A percentile compares a stretch with the other conserved stretches of the same genome.
phyloP scores from a whole-genome alignment of 139 green algal species.

The Coccomyxa sp. region DNA sequence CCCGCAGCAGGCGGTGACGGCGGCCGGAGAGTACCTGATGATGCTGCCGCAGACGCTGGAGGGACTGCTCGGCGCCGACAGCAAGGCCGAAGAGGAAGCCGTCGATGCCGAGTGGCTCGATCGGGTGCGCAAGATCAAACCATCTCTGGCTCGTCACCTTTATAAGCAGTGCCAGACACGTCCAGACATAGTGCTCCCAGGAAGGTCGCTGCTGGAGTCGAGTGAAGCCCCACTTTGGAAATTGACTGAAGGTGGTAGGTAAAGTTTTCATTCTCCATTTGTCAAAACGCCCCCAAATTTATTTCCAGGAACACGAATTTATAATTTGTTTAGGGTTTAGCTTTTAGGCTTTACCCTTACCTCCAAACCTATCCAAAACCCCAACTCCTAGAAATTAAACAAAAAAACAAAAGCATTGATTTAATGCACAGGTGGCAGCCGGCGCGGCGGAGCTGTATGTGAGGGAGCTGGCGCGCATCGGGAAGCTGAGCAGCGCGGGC shows the following conservation, averaged over 20 bases:
- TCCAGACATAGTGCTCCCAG: neutral
- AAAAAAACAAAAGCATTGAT: too few relatives aligned
- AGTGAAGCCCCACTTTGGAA: too few relatives aligned
- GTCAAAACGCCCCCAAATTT: too few relatives aligned
- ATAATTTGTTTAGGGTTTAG: too few relatives aligned
- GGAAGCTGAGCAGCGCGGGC: conserved; percentile 40
- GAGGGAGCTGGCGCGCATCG: conserved; percentile 45
- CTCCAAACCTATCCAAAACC: too few relatives aligned
- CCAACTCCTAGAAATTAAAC: too few relatives aligned
- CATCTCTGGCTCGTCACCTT: neutral
- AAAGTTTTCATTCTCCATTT: too few relatives aligned
- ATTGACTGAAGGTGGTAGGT: too few relatives aligned
- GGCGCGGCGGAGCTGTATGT: conserved; percentile 37
- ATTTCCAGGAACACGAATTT: too few relatives aligned
- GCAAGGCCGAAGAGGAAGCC: neutral
- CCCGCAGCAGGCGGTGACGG: conserved; percentile 64
- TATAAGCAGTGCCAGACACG: neutral
- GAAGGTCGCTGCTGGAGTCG: neutral
- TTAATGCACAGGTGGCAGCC: conserved; percentile 27
- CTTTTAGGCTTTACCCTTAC: too few relatives aligned
- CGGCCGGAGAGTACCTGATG: conserved; percentile 86
- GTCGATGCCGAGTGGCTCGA: conserved; percentile 73
- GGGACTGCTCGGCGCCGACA: conserved; percentile 36
- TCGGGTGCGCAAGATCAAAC: conserved; percentile 22
- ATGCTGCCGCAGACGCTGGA: conserved; percentile 87